Base-by-base conservation (phyloP, 2,329 filamentous ascomycete species). In the Tolypocladium tropicale region DNA sequence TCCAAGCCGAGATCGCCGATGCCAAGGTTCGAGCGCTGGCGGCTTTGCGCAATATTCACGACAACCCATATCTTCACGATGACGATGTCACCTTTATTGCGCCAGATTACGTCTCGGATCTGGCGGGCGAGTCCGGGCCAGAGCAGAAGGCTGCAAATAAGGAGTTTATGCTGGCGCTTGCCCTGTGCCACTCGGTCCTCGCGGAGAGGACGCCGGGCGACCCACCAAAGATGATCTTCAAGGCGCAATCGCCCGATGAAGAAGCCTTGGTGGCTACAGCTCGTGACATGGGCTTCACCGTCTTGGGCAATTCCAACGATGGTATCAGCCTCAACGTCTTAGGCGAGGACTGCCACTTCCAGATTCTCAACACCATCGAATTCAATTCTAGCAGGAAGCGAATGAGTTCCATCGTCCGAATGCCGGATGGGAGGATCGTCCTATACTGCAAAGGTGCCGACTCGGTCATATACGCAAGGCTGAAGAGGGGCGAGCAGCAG, bases 391-490 rank as follows among this genome's bases (percentile, higher is more conserved):
- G 88, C 48, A 83, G 94, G 65, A 99, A 99, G 75, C 84, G 94
- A 62, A 99, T 99, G 94, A 97, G 92, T 72, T 90, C 92, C 2
- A 96, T 99, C 62, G 85, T 99, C 53, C 83, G 89, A 57, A 96
- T 97, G 91, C 93, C 94, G 0, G 84, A 97, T 69, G 88, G 89
- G 43, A 86, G 81, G 57, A 96, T 99, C 59, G 79, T 94, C 55
- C 79, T 99, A 1, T 95, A 95, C 73, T 99, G 94, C 78, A 99
- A 99, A 74, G 94, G 94, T 61, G 94, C 94, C 36, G 94, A 99
- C 70, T 96, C 90, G 65, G 88, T 97, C 65, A 97, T 99, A 61
- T 99, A 97, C 70, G 92, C 91, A 9, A 88, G 94, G 6, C 78
- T 99, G 58, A 89, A 85, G 72, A 84, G 82, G 60, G 91, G 92